Conservation (phyloP, 331 rosid genomes). For the Saraca asoca region DNA sequence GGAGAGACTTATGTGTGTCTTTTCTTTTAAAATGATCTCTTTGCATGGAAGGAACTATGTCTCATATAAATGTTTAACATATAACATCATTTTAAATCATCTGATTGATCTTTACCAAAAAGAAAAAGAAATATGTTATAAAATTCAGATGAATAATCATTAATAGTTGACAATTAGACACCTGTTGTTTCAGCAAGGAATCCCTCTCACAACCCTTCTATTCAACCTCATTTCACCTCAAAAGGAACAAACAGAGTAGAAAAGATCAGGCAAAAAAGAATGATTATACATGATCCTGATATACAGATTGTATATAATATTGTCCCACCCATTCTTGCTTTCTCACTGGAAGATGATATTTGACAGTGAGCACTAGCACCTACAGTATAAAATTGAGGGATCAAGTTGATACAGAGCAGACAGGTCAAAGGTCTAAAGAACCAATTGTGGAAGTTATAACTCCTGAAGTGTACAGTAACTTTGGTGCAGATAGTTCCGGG, state of each 20-base stretch:
- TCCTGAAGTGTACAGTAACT: slow-evolving; percentile 79
- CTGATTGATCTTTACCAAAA: background rate
- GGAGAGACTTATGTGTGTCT: slow-evolving; percentile 14
- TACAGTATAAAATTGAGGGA: slow-evolving; percentile 64
- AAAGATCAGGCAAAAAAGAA: background rate
- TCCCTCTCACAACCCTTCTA: slow-evolving; percentile 11
- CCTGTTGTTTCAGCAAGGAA: slow-evolving; percentile 14
- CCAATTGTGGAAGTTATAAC: slow-evolving; percentile 88
- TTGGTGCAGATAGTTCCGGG: slow-evolving; percentile 71
- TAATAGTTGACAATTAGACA: slow-evolving; percentile 14
- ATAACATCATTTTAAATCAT: no score
- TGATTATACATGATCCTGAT: slow-evolving; percentile 13
- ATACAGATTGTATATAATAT: slow-evolving; percentile 20
- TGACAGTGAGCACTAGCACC: slow-evolving; percentile 73
- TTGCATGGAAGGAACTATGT: slow-evolving; percentile 11
- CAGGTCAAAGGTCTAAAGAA: slow-evolving; percentile 60
- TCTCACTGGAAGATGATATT: slow-evolving; percentile 55
- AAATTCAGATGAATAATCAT: slow-evolving; percentile 3
- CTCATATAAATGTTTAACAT: no score
- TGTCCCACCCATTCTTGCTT: slow-evolving; percentile 30
- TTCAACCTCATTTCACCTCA: slow-evolving; percentile 23
- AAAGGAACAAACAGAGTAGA: slow-evolving; percentile 3
- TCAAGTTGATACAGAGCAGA: slow-evolving; percentile 65
- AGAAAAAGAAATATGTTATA: background rate
- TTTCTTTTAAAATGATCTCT: slow-evolving; percentile 2